Conservation (phyloP, 805 yeast genomes). For the Metschnikowia peoriensis region DNA sequence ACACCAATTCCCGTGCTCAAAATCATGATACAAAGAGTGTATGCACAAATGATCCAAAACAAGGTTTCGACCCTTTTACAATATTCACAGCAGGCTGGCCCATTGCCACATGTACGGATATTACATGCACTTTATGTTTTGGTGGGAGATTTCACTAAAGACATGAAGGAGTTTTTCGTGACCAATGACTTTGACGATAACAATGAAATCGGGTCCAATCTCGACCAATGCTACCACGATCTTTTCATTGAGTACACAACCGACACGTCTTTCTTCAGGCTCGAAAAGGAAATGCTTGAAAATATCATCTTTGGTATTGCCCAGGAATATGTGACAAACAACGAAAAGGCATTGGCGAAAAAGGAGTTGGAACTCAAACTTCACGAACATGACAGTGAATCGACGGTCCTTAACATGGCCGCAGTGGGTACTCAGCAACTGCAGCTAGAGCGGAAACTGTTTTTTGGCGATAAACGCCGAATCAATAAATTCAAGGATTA, state of each 20-base stretch:
- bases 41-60: slow-evolving; percentile 66
- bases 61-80: slow-evolving; percentile 57
- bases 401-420: slow-evolving; percentile 20
- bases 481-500: slow-evolving; percentile 54
- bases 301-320: slow-evolving; percentile 47
- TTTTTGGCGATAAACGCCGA: slow-evolving; percentile 41
- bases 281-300: slow-evolving; percentile 69
- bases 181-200: slow-evolving; percentile 47
- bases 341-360: slow-evolving; percentile 36
- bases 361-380: slow-evolving; percentile 36
- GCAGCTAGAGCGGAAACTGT: slow-evolving; percentile 27
- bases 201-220: slow-evolving; percentile 44
- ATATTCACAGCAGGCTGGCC: slow-evolving; percentile 59
- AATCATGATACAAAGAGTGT: slow-evolving; percentile 70
- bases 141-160: slow-evolving; percentile 59
- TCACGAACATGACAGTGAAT: slow-evolving; percentile 32
- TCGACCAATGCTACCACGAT: slow-evolving; percentile 74
- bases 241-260: slow-evolving; percentile 67
- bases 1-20: slow-evolving; percentile 66
- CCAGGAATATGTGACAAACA: slow-evolving; percentile 40
- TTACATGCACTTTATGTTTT: slow-evolving; percentile 64
- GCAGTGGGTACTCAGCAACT: slow-evolving; percentile 14
- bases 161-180: slow-evolving; percentile 58
- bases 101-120: slow-evolving; percentile 72
- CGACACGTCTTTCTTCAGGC: slow-evolving; percentile 64